Base-by-base conservation (phyloP, 2,329 filamentous ascomycete genomes). In the Diplodia scrobiculata region DNA sequence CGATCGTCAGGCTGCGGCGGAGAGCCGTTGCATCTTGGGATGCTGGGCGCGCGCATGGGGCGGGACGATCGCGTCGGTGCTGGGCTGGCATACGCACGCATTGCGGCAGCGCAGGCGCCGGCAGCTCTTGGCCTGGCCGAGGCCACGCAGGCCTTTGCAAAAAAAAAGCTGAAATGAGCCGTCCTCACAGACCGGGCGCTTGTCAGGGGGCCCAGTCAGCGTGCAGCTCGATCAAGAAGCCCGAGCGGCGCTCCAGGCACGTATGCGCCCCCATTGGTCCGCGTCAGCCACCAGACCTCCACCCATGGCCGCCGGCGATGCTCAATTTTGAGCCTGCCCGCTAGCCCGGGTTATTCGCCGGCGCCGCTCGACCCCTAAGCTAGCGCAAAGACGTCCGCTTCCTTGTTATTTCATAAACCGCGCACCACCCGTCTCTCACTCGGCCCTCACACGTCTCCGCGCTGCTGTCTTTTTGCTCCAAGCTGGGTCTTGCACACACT, bases 401-500 rank as follows among this genome's bases (percentile, higher is more conserved):
- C 50, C 55, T 66, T 53, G 45, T 66, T 65, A 70, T 74, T 76
- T 76, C 76, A 77, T 73, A 71, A 63, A 63, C 69, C 71, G 70
- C 72, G 70, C 71, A 71, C 74, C 76, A 75, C 74, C 63, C 71
- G 67, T 67, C 70, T 68, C 70, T 65, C 71, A 68, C 64, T 55
- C 69, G 68, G 69, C 68, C 67, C 67, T 67, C 67, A 73, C 32
- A 29, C 65, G 65, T 63, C 64, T 62, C 47, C 34, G 19, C 64
- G 48, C 62, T 55, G 55, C 51, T 62, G 64, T 66, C 55, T 53
- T 51, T 48, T 60, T 47, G 73, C 71, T 73, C 71, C 73, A 74
- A 76, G 73, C 74, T 75, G 74, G 76, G 75, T 72, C 75, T 73
- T 70, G 71, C 72, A 70, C 69, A 72, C 72, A 69, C 72, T 75